Evolutionary conservation across 768 basidiomycete genomes (phyloP), one percentile per base, ranked within the genome.

Genomic region (Chiua virens): DNA sequence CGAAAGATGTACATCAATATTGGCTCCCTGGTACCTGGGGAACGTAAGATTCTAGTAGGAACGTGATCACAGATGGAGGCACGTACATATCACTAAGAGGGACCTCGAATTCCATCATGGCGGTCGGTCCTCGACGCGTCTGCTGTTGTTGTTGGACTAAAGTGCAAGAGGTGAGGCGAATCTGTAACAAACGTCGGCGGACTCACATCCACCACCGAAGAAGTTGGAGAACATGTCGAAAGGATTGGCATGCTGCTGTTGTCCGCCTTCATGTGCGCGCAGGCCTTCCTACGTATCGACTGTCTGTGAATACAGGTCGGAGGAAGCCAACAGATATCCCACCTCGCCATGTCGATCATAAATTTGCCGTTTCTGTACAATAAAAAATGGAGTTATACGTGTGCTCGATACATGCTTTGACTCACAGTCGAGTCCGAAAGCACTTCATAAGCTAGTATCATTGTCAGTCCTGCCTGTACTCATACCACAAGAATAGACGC

Each of bases 321-420:
- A 49, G 47, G 9, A 51, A 42, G 42, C 10, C 4, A 30, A 44
- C 4, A 45, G 8, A 23, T 32, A 72, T 54, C 50, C 23, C 53
- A 86, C 87, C 75, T 95, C 93, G 54, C 96, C 96, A 73, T 94
- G 86, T 51, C 86, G 80, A 69, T 98, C 97, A 69, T 98, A 99
- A 55, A 96, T 90, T 73, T 83, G 79, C 27, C 90, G 86, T 87
- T 93, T 96, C 89, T 95, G 65, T 4, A 53, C 15, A 15, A 42
- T 21, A 23, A 34, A 34, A 54, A 49, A 53, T 38, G 36, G 51
- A 3, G 9, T 32, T 20, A 23, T 14, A 25, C 28, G 28, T 8
- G 32, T 37, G 22, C 11, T 28, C 2, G 10, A 38, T 9, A n/a
- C 17, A 47, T 17, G 30, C 18, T 35, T 45, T 2, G 23, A 60